These are phyloP conservation scores for Trichoderma koningiopsis DNA, from an alignment of 2,329 filamentous ascomycete genomes.

Conservation along the genomic window DNA sequence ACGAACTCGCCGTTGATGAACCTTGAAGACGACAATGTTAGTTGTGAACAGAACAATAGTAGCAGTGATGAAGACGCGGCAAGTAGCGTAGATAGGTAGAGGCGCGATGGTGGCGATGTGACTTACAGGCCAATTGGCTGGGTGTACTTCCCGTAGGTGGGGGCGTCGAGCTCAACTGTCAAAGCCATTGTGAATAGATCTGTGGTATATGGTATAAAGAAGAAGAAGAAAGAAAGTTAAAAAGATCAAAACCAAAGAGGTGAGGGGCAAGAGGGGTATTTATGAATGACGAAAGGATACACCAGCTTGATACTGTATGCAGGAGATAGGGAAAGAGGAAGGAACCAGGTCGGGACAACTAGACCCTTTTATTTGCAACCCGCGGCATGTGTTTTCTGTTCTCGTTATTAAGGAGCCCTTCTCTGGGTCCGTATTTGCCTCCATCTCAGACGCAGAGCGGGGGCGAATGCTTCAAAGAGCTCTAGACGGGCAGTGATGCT, in stretches of 20 bases:
- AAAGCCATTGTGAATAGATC: constrained; percentile 46
- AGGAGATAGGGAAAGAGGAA: neutral
- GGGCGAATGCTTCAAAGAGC: constrained; percentile 7
- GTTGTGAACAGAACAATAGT: neutral
- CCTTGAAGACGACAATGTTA: neutral
- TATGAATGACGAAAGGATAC: constrained; percentile 16
- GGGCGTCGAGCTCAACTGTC: constrained; percentile 67
- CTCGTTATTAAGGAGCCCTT: constrained; percentile 13
- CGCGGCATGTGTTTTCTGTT: neutral
- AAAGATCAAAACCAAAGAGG: neutral
- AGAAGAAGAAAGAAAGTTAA: neutral
- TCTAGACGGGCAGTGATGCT: neutral
- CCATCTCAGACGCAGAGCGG: constrained; percentile 9
- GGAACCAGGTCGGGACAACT: neutral
- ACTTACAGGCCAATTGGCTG: constrained; percentile 65
- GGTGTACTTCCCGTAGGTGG: constrained; percentile 60
- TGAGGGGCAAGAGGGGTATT: constrained; percentile 12
- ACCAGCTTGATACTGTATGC: neutral
- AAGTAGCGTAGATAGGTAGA: no score
- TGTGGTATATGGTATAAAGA: neutral
- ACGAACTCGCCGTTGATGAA: constrained; percentile 96
- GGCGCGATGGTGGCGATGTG: no score
- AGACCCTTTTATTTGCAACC: constrained; percentile 15
- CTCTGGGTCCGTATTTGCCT: constrained; percentile 1
- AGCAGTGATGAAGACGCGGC: neutral